Evolutionary conservation across 1,139 yeast genomes (phyloP), one percentile per base, ranked within the genome.

Genomic region (Kodamaea plutei): DNA sequence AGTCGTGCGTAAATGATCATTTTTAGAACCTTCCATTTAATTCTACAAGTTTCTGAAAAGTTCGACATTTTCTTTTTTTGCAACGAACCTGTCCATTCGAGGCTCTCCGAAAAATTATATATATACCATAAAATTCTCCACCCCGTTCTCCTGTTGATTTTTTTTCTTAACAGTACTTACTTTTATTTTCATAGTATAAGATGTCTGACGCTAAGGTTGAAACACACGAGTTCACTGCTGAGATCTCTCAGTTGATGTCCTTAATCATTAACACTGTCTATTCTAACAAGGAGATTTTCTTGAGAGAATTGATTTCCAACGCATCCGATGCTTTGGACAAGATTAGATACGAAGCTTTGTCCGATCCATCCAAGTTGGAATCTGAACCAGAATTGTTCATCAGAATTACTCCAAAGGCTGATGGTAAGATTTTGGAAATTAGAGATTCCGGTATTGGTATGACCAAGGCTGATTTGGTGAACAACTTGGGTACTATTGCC

Each of bases 401-500:
- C 58, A 88, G 98, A 76, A 79, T 93, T 56, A 91, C 95, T 45
- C 99, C 99, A 61, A 80, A 73, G 64, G 95, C 95, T 64, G 98
- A 89, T 51, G 77, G 82, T 60, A 88, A 88, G 68, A 81, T 91
- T 43, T 76, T 93, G 60, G 97, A 91, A 71, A 84, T 93, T 64
- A 89, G 98, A 73, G 99, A 93, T 69, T 80, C 97, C 40, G 99
- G 99, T 88, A 88, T 93, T 57, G 99, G 99, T 87, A 88, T 91
- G 95, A 93, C 99, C 69, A 93, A 93, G 76, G 94, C 96, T 48
- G 99, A 93, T 60, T 77, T 93, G 64, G 93, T 93, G 59, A 93
- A 93, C 82, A 93, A 93, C 76, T 84, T 93, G 69, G 99, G 99
- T 82, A 91, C 98, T 48, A 93, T 93, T 61, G 98, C 99, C 61